A percentile compares a stretch with the other conserved stretches of the same genome.
These are phyloP conservation scores for Cytospora schulzeri DNA, from an alignment of 2,329 filamentous ascomycete species.

Conservation along the genomic window DNA sequence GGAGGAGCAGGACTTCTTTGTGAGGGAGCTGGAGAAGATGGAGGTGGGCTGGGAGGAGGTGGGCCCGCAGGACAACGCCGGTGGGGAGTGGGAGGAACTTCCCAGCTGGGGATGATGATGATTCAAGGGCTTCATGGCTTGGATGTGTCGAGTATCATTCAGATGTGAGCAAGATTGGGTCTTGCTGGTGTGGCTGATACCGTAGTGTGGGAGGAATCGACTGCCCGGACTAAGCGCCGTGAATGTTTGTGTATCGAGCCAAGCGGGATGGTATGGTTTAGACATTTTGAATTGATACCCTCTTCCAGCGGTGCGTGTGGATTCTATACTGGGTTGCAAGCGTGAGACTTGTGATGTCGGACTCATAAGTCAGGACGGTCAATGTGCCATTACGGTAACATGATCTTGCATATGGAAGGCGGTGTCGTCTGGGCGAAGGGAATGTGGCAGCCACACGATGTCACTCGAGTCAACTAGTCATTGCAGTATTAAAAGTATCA, in stretches of 20 bases:
- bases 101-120: slow-evolving; percentile 21
- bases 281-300: slow-evolving; percentile 26
- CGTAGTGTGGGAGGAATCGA: background rate
- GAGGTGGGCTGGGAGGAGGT: slow-evolving; percentile 55
- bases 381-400: background rate
- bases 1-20: slow-evolving; percentile 80
- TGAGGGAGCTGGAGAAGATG: slow-evolving; percentile 73
- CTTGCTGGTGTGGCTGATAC: background rate
- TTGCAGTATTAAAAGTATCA: background rate
- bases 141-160: background rate
- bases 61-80: slow-evolving; percentile 36
- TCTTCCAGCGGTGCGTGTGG: slow-evolving; percentile 13
- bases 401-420: background rate
- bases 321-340: background rate
- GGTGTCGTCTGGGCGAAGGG: too few relatives aligned
- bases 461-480: background rate
- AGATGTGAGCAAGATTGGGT: background rate
- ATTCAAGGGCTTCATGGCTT: background rate
- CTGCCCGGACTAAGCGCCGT: background rate
- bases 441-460: background rate
- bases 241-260: slow-evolving; percentile 1
- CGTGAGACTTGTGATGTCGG: background rate
- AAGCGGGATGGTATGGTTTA: slow-evolving; percentile 4
- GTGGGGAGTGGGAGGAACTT: slow-evolving; percentile 33
- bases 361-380: background rate